phyloP scores from a whole-genome alignment of 257 asterid species.

The Pogostemon cablin region DNA sequence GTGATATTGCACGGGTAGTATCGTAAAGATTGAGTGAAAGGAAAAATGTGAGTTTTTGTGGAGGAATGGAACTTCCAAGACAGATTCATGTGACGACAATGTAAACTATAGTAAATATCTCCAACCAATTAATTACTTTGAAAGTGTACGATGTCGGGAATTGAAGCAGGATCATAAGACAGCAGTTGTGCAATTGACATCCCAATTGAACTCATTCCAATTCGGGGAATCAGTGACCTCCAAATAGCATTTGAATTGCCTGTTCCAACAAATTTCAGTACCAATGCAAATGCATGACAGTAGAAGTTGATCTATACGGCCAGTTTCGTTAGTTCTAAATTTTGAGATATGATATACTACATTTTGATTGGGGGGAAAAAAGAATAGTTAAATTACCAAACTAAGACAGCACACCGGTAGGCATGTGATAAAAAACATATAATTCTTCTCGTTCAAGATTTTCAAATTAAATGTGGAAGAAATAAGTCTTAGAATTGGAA shows the following conservation, averaged over 20 bases:
- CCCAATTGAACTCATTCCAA: constrained; percentile 90
- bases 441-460: constrained; percentile 15
- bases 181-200: constrained; percentile 66
- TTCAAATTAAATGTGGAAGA: constrained; percentile 13
- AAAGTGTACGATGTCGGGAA: constrained; percentile 58
- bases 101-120: not conserved
- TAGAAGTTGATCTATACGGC: constrained; percentile 10
- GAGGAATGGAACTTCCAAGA: too few relatives aligned
- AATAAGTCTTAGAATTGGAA: constrained; percentile 7
- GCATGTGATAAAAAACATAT: not conserved
- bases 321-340: not conserved
- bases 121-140: constrained; percentile 46
- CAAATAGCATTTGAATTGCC: constrained; percentile 47
- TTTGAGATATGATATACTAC: not conserved
- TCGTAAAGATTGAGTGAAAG: too few relatives aligned
- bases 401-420: not conserved
- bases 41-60: too few relatives aligned
- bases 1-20: not conserved
- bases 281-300: constrained; percentile 18
- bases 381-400: constrained; percentile 3
- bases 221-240: constrained; percentile 41
- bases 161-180: constrained; percentile 55
- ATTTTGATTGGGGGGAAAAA: not conserved
- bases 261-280: constrained; percentile 36
- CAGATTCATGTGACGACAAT: too few relatives aligned